Evolutionary conservation across 2,329 filamentous ascomycete species (phyloP), one percentile per base, ranked within the genome.

Genomic region (Myriosclerotinia duriaeana): DNA sequence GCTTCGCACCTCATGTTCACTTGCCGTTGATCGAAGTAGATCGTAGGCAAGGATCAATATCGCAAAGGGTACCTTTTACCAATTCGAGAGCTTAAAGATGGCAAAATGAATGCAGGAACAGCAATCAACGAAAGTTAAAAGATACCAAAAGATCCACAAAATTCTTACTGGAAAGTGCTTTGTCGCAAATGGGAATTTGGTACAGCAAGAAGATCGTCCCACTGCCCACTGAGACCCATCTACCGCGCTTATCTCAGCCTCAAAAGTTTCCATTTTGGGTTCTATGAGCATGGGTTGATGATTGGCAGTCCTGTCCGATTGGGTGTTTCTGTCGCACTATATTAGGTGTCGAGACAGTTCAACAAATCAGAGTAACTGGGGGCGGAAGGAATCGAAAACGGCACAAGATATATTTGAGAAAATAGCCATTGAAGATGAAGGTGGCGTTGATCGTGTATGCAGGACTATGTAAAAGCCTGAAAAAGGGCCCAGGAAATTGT

Each of bases 161-260:
- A 34, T 34, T 46, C 22, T 44, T 59, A 50, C 62, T 48, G 26
- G 12, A 66, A 60, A 59, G 62, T 61, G 54, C 53, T 66, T 58
- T 70, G 65, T 46, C 50, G 52, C 36, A 15, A 17, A 52, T 65
- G 54, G 42, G 54, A 14, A 38, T 59, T 65, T 52, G 36, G 36
- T 3, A 52, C 17, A 52, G 36, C 22, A 46, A 22, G 22, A 53
- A 46, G 53, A 36, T 42, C 22, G 26, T 64, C 22, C 55, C 52
- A n/a, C 50, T 53, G 54, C n/a, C 26, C 26, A 26, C 26, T 26
- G 54, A 40, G 22, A 55, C 65, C 61, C 65, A 54, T 53, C 64
- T 44, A 26, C 46, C 46, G 50, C 56, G 46, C 53, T 36, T 22
- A 64, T 62, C 58, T 69, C 66, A 69, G 68, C 68, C 66, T 69